Evolutionary conservation across 2,329 filamentous ascomycete species (phyloP), one percentile per base, ranked within the genome.

Genomic region (Aspergillus persii): DNA sequence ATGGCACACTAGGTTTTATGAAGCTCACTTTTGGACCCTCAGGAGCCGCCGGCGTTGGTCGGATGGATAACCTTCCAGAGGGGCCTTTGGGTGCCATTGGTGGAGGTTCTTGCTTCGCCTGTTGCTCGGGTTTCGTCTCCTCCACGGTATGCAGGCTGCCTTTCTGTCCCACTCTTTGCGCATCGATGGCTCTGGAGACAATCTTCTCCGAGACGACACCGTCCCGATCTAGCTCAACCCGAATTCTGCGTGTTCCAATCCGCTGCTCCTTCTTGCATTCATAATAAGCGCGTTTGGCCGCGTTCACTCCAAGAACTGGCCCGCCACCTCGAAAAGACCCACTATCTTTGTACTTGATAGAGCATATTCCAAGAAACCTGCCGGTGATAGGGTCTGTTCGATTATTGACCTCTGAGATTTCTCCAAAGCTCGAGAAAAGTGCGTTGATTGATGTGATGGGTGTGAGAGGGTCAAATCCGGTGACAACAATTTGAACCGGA

Each of bases 301-400:
- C 91, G 61, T 90, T 88, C 46, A 89, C 86, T 5, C 92, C 95
- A 53, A 87, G 84, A 44, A 91, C 78, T 2, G 83, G 77, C 1
- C 78, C 69, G 23, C 66, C 80, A 68, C 77, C 86, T 70, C 79
- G 81, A 66, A 76, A 81, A 65, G 80, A 79, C 73, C 56, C 77
- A 75, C 79, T 86, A 72, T 98, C 94, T 69, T 89, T 88, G 75
- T 96, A 99, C 60, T 89, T 88, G 71, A 99, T 92, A 15, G 92
- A 91, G 65, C 91, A 96, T 72, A 99, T 93, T 11, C 95, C 95
- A 11, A 99, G 84, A 71, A 96, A 96, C 70, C 91, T 95, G 18
- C 95, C 95, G 11, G 93, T 98, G 59, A 93, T 89, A 8, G 95
- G 95, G 75, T 99, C 92, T 69, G 96, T 94, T 74, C 96, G 94